Conservation (phyloP, 495 filamentous ascomycete genomes). For the Rostrohypoxylon terebratum region DNA sequence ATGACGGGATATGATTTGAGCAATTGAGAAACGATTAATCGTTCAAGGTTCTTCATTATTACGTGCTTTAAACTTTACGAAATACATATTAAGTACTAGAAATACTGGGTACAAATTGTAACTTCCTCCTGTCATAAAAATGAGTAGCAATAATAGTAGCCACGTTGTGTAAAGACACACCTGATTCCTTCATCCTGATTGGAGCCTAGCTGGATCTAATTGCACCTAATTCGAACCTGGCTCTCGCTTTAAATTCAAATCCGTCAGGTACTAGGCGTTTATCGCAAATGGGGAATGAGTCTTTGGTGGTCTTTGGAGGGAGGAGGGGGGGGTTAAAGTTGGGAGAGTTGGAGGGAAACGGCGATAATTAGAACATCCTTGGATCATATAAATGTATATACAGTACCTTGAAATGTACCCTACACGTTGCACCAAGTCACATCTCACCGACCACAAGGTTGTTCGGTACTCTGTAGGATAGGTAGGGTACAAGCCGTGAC, state of each 20-base stretch:
- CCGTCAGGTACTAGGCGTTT: constrained; percentile 18
- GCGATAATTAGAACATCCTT: neutral
- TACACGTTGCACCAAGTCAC: constrained; percentile 12
- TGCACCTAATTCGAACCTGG: constrained; percentile 6
- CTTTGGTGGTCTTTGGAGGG: neutral
- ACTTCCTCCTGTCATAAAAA: neutral
- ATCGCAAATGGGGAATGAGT: constrained; percentile 29
- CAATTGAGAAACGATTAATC: constrained; percentile 17
- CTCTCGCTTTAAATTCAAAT: constrained; percentile 35
- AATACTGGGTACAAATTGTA: neutral
- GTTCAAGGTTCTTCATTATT: constrained; percentile 8
- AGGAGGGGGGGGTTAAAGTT: neutral
- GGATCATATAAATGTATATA: neutral
- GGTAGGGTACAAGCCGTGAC: constrained; percentile 34
- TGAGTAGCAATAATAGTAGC: neutral
- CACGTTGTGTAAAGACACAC: constrained; percentile 15
- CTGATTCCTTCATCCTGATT: constrained; percentile 10
- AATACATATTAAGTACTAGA: neutral
- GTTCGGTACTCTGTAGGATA: constrained; percentile 29
- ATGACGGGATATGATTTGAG: constrained; percentile 16
- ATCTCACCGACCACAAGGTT: constrained; percentile 28
- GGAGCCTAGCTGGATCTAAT: constrained; percentile 4
- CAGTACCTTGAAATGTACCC: constrained; percentile 25
- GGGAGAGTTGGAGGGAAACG: neutral
- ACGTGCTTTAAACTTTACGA: neutral